A percentile compares a stretch with the other conserved stretches of the same genome.
Evolutionary conservation across 192 early-diverging fungal genomes (phyloP).

Genomic region (Gonapodya sp.): DNA sequence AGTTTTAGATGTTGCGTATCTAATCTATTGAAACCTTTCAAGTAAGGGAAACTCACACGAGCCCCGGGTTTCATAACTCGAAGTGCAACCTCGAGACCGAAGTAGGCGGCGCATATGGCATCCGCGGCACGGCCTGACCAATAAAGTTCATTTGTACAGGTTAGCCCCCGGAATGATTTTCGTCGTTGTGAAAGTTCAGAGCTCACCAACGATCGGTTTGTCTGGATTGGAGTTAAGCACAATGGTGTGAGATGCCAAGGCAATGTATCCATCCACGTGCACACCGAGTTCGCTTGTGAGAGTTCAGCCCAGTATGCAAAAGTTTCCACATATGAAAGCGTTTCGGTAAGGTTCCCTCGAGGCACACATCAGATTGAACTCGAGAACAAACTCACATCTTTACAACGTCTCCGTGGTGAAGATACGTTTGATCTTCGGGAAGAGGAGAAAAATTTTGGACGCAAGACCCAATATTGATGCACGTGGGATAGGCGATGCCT

Average conservation of each 20-base stretch:
- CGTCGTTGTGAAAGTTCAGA: background rate
- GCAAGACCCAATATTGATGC: conserved; percentile 70
- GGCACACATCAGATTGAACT: background rate
- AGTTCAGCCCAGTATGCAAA: too few species aligned
- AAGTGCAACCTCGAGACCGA: conserved; percentile 71
- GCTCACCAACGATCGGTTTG: conserved; percentile 52
- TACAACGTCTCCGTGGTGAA: conserved; percentile 78
- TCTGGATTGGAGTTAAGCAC: conserved; percentile 69
- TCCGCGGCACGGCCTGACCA: conserved; percentile 61
- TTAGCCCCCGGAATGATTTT: too few species aligned
- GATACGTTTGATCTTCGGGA: conserved; percentile 39
- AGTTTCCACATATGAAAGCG: too few species aligned
- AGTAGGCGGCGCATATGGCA: conserved; percentile 76
- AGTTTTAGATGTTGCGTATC: too few species aligned
- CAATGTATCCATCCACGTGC: conserved; percentile 86
- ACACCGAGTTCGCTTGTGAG: conserved; percentile 60
- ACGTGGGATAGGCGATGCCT: conserved; percentile 74
- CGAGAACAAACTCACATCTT: conserved; percentile 40
- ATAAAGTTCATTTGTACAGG: too few species aligned
- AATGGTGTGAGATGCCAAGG: conserved; percentile 70
- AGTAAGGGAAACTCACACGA: background rate
- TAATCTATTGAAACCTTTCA: too few species aligned
- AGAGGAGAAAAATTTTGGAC: conserved; percentile 83
- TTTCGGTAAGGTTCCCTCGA: background rate
- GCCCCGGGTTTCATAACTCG: conserved; percentile 76